Percentiles rank a stretch among this genome's conserved stretches.
phyloP scores from a whole-genome alignment of 306 rosid species.

The Pterocarpus santalinus region DNA sequence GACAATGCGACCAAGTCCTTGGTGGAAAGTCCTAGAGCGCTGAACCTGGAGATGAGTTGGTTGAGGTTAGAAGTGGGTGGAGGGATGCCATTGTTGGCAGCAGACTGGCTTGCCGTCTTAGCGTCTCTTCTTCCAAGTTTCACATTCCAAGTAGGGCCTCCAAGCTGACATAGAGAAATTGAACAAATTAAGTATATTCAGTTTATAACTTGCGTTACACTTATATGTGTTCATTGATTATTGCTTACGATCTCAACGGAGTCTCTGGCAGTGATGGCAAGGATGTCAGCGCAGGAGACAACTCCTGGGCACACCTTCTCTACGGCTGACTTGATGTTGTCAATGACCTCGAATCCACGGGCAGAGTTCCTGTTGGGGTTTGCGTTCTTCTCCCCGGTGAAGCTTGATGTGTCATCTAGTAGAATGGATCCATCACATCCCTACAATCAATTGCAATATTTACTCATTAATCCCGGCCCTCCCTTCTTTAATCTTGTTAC shows the following conservation, averaged over 20 bases:
- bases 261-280: conserved; percentile 78
- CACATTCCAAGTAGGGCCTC: conserved; percentile 84
- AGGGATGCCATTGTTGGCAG: conserved; percentile 81
- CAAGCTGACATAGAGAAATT: conserved; percentile 58
- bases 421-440: conserved; percentile 94
- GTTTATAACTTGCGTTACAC: too few species aligned
- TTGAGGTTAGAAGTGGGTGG: conserved; percentile 69
- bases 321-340: conserved; percentile 76
- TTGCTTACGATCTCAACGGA: conserved; percentile 68
- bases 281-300: conserved; percentile 89
- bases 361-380: conserved; percentile 76
- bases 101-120: conserved; percentile 68
- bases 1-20: conserved; percentile 82
- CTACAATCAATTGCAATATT: conserved; percentile 41
- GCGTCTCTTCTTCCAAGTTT: conserved; percentile 94
- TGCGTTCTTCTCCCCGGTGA: conserved; percentile 88
- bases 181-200: too few species aligned
- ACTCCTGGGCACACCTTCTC: conserved; percentile 82
- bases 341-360: conserved; percentile 81
- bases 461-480: background rate
- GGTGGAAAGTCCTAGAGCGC: conserved; percentile 76
- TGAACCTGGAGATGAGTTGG: conserved; percentile 72
- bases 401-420: conserved; percentile 81
- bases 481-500: too few species aligned
- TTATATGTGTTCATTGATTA: too few species aligned